Percentiles rank a stretch among this genome's conserved stretches.
phyloP scores from a whole-genome alignment of 371 early-diverging fungal species.

The Spraguea lophii region DNA sequence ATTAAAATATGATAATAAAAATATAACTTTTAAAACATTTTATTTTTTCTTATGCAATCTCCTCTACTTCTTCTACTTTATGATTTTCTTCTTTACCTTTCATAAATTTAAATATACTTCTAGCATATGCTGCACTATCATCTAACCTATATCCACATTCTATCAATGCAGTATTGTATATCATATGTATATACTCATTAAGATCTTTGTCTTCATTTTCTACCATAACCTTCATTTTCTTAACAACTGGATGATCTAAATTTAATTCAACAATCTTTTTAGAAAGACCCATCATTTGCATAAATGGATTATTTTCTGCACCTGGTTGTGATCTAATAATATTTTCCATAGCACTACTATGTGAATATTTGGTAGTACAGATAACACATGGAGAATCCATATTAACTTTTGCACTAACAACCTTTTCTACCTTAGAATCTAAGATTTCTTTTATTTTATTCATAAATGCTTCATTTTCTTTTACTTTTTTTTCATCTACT shows the following conservation, averaged over 20 bases:
- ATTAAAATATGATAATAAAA: no score
- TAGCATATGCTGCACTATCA: constrained; percentile 1
- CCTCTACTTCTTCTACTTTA: no score
- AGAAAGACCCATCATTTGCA: constrained; percentile 50
- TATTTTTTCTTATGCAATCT: no score
- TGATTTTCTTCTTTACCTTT: no score
- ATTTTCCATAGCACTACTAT: constrained; percentile 62
- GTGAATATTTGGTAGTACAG: constrained; percentile 53
- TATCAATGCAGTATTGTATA: constrained; percentile 11
- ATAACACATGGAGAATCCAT: constrained; percentile 75
- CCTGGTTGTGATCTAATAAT: constrained; percentile 91
- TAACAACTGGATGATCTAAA: constrained; percentile 18
- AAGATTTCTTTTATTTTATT: constrained; percentile 54
- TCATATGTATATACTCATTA: neutral
- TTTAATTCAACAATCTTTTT: constrained; percentile 42
- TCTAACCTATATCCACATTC: constrained; percentile 17
- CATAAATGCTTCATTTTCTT: constrained; percentile 51
- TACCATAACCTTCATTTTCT: constrained; percentile 4
- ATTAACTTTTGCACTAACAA: constrained; percentile 63
- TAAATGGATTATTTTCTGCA: constrained; percentile 48
- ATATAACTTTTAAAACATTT: no score
- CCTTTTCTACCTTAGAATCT: constrained; percentile 56
- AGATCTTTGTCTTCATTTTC: constrained; percentile 7
- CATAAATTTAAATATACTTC: constrained; percentile 4
- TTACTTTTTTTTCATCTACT: constrained; percentile 56